Base-by-base conservation (phyloP, 495 filamentous ascomycete genomes). In the Schizothecium vesticola region DNA sequence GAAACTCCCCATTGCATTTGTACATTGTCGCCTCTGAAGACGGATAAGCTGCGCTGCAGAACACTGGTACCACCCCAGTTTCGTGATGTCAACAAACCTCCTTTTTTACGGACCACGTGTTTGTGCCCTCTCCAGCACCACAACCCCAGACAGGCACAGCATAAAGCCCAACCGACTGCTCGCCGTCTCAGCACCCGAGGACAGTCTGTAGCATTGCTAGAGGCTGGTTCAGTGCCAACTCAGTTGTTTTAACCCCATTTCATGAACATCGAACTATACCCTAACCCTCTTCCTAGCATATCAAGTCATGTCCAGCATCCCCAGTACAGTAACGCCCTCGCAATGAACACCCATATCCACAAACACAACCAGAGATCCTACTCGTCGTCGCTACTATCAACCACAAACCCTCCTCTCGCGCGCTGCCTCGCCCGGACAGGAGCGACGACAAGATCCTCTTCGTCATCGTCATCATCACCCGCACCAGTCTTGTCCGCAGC, bases 301-400 rank as follows among this genome's bases (percentile, higher is more conserved):
- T 55, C 26, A 59, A 13, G 11, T 25, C 22, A 43, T 64, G 36
- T 55, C 56, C 64, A 26, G 22, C 43, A 19, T 58, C 33, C 21
- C 26, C 56, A 58, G 59, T 56, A 8, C 21, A 26, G 36, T 56
- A 58, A 58, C 43, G 43, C 43, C 36, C 43, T 51, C 43, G 43
- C 43, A 51, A 51, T 51, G 43, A 51, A 1, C 43, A n/a, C 28
- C 56, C 13, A 43, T 16, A 65, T 26, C 65, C 65, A 26, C 21
- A 61, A 66, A 11, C 22, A n/a, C 65, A 33, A 57, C 22, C 67
- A 19, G 59, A 51, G 1, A n/a, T 8, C 31, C 70, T 24, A 80
- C 67, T 82, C 83, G 61, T 86, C 84, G 61, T 86, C 84, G 69
- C 84, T 85, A 56, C 85, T 87, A 72, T 88, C 86, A 59, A 86